Evolutionary conservation across 129 eudicot species (phyloP), one percentile per base, ranked within the genome.

Genomic region (Flaveria ramosissima): DNA sequence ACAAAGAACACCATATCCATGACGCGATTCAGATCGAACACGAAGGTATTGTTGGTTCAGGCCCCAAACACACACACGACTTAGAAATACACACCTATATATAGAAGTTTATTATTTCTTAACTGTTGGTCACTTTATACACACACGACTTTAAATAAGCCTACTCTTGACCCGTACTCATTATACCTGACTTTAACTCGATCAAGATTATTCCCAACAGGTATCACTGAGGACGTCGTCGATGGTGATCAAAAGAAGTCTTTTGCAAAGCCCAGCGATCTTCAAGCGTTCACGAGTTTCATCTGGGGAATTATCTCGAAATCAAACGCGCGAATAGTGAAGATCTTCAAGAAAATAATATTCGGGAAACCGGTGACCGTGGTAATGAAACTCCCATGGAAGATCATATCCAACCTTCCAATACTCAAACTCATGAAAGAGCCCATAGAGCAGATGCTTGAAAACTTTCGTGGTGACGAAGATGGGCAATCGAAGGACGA

Each of bases 341-440:
- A 36, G 68, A 24, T 81, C 16, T 53, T 76, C 20, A 84, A 81
- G 61, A 86, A 66, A n/a, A 2, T 88, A 16, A 4, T 88, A 1
- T 71, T 66, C 7, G 83, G 91, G 12, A 86, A 45, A 57, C 86
- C 81, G 4, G 80, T 88, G 9, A 75, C 52, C 20, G 26, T 80
- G 0, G 0, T 88, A 0, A 41, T 75, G 60, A 86, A 83, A 55
- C 20, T 89, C 9, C 90, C 96, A 0, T 90, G 83, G 87, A 73
- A 55, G 72, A 71, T 86, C 50, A 12, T 90, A 41, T 90, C 90
- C 6, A 85, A 53, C n/a, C 65, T 89, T 16, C 96, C 98, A 0
- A 75, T 80, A 13, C n/a, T 90, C 39, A 83, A 74, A 20, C 32
- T 87, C 51, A 15, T 90, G 77, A 90, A 83, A 68, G 82, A 73